Conservation (phyloP, 495 filamentous ascomycete species). For the Aspergillus sclerotioniger region DNA sequence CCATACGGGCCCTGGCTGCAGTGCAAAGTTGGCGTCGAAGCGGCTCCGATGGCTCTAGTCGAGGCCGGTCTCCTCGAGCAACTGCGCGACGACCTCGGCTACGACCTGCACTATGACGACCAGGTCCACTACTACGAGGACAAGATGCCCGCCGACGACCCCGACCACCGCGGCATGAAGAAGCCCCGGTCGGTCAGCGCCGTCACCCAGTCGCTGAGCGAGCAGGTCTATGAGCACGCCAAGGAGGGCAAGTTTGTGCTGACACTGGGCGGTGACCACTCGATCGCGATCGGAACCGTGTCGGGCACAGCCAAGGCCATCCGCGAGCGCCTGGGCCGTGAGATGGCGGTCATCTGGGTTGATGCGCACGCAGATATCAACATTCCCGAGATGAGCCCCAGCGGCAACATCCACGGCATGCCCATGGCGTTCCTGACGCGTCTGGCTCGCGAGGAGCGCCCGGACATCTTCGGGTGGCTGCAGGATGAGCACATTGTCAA, state of each 20-base stretch:
- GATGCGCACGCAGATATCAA: conserved; percentile 99
- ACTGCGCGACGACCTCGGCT: conserved; percentile 79
- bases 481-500: conserved; percentile 61
- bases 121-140: conserved; percentile 79
- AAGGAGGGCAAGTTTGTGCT: conserved; percentile 82
- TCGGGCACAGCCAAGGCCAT: conserved; percentile 81
- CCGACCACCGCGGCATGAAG: conserved; percentile 86
- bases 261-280: conserved; percentile 94
- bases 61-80: conserved; percentile 82
- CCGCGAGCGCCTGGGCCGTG: conserved; percentile 72
- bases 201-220: conserved; percentile 75
- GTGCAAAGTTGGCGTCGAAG: conserved; percentile 91
- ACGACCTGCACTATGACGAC: conserved; percentile 81
- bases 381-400: conserved; percentile 81
- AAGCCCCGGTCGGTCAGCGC: conserved; percentile 83
- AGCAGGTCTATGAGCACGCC: conserved; percentile 86
- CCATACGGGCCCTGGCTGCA: conserved; percentile 30
- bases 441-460: conserved; percentile 65
- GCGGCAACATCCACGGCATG: conserved; percentile 98
- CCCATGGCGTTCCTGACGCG: conserved; percentile 90
- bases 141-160: conserved; percentile 63
- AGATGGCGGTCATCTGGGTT: conserved; percentile 96
- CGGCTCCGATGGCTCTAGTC: conserved; percentile 87
- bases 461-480: conserved; percentile 87
- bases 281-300: conserved; percentile 91